Conservation (phyloP, 441 rosid genomes). For the Arabidopsis hybrid region DNA sequence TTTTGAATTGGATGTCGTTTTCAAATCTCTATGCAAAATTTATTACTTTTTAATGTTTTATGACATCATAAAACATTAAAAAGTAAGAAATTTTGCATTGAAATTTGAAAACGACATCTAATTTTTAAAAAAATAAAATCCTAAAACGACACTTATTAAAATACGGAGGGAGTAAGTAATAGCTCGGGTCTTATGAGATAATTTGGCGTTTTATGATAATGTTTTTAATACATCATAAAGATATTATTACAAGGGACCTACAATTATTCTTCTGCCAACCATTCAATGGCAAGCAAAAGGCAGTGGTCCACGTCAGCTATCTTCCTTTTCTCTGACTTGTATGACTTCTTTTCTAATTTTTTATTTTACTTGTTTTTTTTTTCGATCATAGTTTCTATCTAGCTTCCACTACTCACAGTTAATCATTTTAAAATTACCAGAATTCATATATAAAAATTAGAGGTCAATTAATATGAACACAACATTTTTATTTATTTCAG, state of each 20-base stretch:
- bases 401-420: background rate
- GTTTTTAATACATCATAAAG: background rate
- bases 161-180: too few relatives aligned
- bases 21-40: too few relatives aligned
- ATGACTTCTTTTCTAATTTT: background rate
- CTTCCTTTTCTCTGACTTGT: conserved; percentile 12
- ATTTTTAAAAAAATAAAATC: too few relatives aligned
- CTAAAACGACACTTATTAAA: too few relatives aligned
- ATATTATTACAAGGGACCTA: conserved; percentile 20
- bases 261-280: conserved; percentile 33
- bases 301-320: conserved; percentile 37
- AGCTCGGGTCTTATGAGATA: background rate
- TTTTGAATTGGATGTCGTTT: too few relatives aligned
- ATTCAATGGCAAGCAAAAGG: conserved; percentile 39
- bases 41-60: too few relatives aligned
- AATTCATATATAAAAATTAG: background rate
- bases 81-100: too few relatives aligned
- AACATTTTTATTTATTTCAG: background rate
- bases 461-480: background rate
- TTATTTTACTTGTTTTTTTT: background rate
- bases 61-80: too few relatives aligned
- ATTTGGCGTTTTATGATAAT: conserved; percentile 33
- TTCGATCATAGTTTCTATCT: background rate
- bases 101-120: too few relatives aligned
- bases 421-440: background rate